Evolutionary conservation across 495 filamentous ascomycete species (phyloP), one percentile per base, ranked within the genome.

Genomic region (Chlorociboria aeruginascens): DNA sequence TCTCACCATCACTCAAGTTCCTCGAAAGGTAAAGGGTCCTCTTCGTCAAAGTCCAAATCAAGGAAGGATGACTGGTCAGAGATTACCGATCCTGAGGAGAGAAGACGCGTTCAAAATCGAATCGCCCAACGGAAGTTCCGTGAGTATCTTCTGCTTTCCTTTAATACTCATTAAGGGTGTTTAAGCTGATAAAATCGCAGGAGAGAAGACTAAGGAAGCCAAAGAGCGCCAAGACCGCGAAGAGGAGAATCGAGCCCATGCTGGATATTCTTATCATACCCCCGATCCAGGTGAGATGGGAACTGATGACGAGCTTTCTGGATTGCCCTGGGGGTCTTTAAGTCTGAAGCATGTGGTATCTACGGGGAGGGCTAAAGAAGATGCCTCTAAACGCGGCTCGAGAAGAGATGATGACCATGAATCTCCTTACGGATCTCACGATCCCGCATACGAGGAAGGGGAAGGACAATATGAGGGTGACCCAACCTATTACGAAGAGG

Each of bases 311-410:
- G 70, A 74, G 33, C 67, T 76, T 9, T 75, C 76, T 0, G 79
- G 79, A 4, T 58, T 83, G 3, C 79, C 79, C 0, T 84, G 80
- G 80, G 80, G 80, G 14, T 68, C 77, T 17, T 43, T 81, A 37
- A 74, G 67, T 48, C 51, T 84, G 63, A 61, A 62, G 28, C 70
- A 77, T 51, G 65, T 81, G 3, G 63, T 82, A 0, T 61, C 69
- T 8, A 61, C 65, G 8, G 78, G 79, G 13, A 72, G 76, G 51
- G 65, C 69, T 37, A 63, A 61, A 25, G 70, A 73, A 55, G 34
- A 61, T 53, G 51, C 63, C 48, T 57, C 60, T 48, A 28, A 61
- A 50, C 7, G 61, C 57, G 40, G 63, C 53, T 56, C 58, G 32
- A 37, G 43, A 34, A 37, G 20, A 16, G 46, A 56, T 13, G 46